phyloP scores from a whole-genome alignment of 2,329 filamentous ascomycete genomes.

The Cladosporium oxysporum region DNA sequence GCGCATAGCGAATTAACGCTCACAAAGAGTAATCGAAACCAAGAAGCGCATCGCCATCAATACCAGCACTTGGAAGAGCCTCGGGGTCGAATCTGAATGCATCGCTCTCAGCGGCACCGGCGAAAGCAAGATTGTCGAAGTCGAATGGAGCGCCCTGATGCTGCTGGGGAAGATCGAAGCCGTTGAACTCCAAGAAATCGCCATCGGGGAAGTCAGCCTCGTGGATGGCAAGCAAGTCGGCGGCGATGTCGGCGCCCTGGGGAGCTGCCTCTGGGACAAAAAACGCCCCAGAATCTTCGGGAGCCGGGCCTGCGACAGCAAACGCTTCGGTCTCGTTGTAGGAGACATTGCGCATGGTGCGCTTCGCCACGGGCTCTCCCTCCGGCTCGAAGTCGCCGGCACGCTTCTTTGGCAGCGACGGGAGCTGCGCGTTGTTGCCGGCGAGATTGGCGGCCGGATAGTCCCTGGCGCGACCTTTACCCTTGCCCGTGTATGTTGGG shows the following conservation, averaged over 20 bases:
- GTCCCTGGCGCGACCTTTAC: not conserved
- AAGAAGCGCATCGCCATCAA: not conserved
- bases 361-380: not conserved
- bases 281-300: not conserved
- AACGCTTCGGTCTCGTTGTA: not conserved
- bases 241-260: not conserved
- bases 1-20: not conserved
- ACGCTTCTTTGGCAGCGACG: not conserved
- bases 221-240: not conserved
- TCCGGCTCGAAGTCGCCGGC: not conserved
- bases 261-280: not conserved
- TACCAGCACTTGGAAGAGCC: not conserved
- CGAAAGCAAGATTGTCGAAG: not conserved
- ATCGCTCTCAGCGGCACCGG: not conserved
- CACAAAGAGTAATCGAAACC: not conserved
- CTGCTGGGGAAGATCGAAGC: not conserved
- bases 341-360: not conserved
- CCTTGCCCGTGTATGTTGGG: conserved; percentile 1
- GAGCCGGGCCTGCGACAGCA: not conserved
- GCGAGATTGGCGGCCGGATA: not conserved
- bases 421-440: not conserved
- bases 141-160: not conserved
- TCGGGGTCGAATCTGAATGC: not conserved
- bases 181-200: not conserved
- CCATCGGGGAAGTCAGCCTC: not conserved